Base-by-base conservation (phyloP, 75 land plant genomes). In the Pinus tabuliformis region DNA sequence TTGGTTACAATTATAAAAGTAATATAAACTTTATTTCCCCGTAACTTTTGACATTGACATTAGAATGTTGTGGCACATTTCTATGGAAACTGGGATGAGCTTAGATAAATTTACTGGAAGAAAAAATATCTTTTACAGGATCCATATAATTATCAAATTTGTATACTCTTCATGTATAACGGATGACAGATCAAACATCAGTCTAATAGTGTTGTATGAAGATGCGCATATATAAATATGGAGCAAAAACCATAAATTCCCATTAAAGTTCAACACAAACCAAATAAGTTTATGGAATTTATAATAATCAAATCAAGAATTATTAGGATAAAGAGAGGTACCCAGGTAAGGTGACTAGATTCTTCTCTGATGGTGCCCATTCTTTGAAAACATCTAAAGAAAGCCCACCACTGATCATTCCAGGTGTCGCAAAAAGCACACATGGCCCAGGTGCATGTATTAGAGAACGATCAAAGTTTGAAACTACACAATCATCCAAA, bases 371-470 rank as follows among this genome's bases (percentile, higher is more conserved):
- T 42, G 98, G 96, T 66, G 99, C 99, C 99, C 99, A 97, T 16
- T 85, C 92, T 85, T 88, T 97, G 58, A 97, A 95, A 22, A 93
- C 99, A 75, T 97, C 98, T 77, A 97, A 89, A 20, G 99, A 93
- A 61, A 95, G 92, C 6, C 99, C 99, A 57, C 99, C 98, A 88
- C 78, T 91, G 3, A 97, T 77, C 98, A 93, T 93, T 62, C 98
- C 99, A 66, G 99, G 99, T 36, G 98, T 95, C 0, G 99, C 99
- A 87, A 97, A 97, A 56, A 97, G 94, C 72, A 97, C 96, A 86
- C 96, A 95, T 24, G 99, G 98, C 59, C 98, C 99, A 64, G 94
- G 90, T 58, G 92, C 90, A 82, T 91, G 78, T 37, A 97, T 82
- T 79, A 90, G 65, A 58, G 98, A 87, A 24, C 94, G 95, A 68